These are phyloP conservation scores for Pythium monospermum DNA, from an alignment of 352 stramenopile species.

Conservation along the genomic window DNA sequence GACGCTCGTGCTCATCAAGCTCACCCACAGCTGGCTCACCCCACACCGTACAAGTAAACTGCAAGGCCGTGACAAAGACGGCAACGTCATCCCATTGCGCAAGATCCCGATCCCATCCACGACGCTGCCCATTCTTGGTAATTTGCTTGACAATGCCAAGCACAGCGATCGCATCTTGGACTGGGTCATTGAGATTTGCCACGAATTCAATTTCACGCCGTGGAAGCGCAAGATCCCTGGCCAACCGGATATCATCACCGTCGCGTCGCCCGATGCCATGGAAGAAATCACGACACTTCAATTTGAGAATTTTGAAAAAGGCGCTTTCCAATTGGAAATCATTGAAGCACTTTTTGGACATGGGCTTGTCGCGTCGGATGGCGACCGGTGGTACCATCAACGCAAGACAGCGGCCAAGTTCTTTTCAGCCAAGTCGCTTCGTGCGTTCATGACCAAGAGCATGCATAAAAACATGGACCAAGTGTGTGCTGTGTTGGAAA, in stretches of 20 bases:
- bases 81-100: neutral
- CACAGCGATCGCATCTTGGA: constrained; percentile 21
- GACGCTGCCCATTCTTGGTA: neutral
- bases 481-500: constrained; percentile 4
- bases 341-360: constrained; percentile 19
- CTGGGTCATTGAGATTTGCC: constrained; percentile 27
- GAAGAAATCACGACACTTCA: constrained; percentile 32
- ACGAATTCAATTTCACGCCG: constrained; percentile 11
- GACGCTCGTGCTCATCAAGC: neutral
- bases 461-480: constrained; percentile 7
- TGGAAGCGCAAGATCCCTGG: constrained; percentile 22
- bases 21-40: neutral
- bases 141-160: constrained; percentile 1
- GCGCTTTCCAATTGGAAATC: constrained; percentile 9
- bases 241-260: constrained; percentile 13
- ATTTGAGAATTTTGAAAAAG: constrained; percentile 31
- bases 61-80: neutral
- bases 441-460: constrained; percentile 11
- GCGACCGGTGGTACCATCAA: constrained; percentile 29
- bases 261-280: constrained; percentile 15
- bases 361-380: constrained; percentile 21
- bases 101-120: neutral
- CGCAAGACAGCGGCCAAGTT: constrained; percentile 27
- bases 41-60: neutral
- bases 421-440: constrained; percentile 26